Evolutionary conservation across 2,329 filamentous ascomycete species (phyloP).

Genomic region (Thyridium curvatum): DNA sequence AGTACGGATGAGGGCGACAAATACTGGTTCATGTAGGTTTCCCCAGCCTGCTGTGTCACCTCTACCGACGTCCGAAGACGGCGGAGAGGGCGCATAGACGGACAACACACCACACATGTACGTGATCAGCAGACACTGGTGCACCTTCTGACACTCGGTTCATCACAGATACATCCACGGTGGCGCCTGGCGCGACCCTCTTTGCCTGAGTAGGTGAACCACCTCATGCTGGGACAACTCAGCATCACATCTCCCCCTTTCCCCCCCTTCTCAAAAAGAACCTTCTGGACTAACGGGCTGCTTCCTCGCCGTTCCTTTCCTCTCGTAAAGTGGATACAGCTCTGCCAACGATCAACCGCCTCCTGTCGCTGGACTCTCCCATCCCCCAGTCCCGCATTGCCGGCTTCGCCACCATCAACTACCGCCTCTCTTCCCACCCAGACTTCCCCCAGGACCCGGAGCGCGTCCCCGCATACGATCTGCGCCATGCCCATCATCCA

Average conservation of each 20-base stretch:
- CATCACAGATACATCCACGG: slow-evolving; percentile 47
- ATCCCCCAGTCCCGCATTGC: slow-evolving; percentile 32
- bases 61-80: no score
- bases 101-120: no score
- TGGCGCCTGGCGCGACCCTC: slow-evolving; percentile 57
- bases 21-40: slow-evolving; percentile 30
- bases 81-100: no score
- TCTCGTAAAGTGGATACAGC: slow-evolving; percentile 40
- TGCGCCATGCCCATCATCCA: slow-evolving; percentile 47
- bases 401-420: slow-evolving; percentile 59
- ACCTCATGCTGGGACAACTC: no score
- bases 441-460: slow-evolving; percentile 34
- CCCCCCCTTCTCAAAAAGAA: no score
- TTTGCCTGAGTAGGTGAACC: slow-evolving; percentile 3
- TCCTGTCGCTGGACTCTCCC: slow-evolving; percentile 4
- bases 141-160: no score
- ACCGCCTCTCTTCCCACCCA: slow-evolving; percentile 53
- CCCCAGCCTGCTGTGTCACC: not conserved
- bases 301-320: no score
- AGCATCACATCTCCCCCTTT: no score
- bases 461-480: slow-evolving; percentile 20
- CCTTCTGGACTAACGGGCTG: no score
- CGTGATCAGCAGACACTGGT: no score
- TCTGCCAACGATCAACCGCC: slow-evolving; percentile 21
- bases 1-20: slow-evolving; percentile 8